Conservation (phyloP, 371 early-diverging fungal species). For the Mucor velutinosus region DNA sequence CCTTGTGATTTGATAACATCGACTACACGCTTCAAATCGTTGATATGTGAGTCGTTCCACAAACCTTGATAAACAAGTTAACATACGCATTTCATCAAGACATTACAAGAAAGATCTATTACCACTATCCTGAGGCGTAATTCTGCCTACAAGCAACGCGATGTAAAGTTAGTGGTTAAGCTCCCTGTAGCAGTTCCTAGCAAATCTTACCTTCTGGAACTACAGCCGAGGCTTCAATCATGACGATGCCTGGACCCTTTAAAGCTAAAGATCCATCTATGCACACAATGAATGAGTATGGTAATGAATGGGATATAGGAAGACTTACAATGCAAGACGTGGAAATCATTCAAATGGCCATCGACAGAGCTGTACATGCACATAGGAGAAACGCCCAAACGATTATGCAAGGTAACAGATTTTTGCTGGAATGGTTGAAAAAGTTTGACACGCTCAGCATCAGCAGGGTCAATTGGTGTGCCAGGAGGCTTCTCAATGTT, state of each 20-base stretch:
- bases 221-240: slow-evolving; percentile 84
- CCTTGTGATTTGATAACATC: slow-evolving; percentile 68
- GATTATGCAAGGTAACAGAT: slow-evolving; percentile 67
- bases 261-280: slow-evolving; percentile 66
- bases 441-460: slow-evolving; percentile 31
- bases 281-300: background rate
- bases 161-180: too few relatives aligned
- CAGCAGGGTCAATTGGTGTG: slow-evolving; percentile 14
- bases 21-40: slow-evolving; percentile 59
- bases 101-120: too few relatives aligned
- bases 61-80: slow-evolving; percentile 24
- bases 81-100: slow-evolving; percentile 17
- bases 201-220: slow-evolving; percentile 54
- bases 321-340: slow-evolving; percentile 58
- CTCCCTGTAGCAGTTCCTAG: background rate
- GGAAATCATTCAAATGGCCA: slow-evolving; percentile 43
- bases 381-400: slow-evolving; percentile 84
- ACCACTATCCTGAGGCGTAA: slow-evolving; percentile 70
- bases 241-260: slow-evolving; percentile 73
- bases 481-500: slow-evolving; percentile 21
- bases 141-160: slow-evolving; percentile 39
- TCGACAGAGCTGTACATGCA: slow-evolving; percentile 48
- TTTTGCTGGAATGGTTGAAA: slow-evolving; percentile 65
- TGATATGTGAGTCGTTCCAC: slow-evolving; percentile 79
- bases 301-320: too few relatives aligned